Evolutionary conservation across 495 filamentous ascomycete genomes (phyloP).

Genomic region (Podospora fimiseda): DNA sequence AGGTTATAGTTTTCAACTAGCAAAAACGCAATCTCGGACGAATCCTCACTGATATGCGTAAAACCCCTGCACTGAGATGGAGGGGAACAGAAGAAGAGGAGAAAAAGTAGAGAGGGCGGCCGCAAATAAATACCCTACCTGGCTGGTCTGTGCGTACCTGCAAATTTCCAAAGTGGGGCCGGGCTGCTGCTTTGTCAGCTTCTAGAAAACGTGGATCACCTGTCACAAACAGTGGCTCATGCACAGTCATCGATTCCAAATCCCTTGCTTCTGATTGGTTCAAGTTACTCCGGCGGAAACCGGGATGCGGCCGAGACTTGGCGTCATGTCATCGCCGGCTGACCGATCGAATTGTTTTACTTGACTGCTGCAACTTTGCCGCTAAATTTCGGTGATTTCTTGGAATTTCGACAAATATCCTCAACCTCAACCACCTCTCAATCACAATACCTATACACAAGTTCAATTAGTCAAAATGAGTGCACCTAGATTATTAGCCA

Average conservation of each 20-base stretch:
- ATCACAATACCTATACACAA: neutral
- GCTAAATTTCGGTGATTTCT: conserved; percentile 1
- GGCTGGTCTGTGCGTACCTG: conserved; percentile 20
- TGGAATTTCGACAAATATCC: conserved; percentile 5
- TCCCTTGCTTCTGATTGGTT: conserved; percentile 33
- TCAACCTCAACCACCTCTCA: neutral
- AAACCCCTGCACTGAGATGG: conserved; percentile 41
- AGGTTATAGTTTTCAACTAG: conserved; percentile 54
- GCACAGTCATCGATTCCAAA: conserved; percentile 21
- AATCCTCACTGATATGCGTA: conserved; percentile 50
- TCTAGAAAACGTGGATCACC: neutral
- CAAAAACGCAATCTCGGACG: conserved; percentile 52
- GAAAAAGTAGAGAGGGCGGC: conserved; percentile 4
- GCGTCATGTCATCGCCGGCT: conserved; percentile 34
- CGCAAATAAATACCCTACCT: conserved; percentile 12
- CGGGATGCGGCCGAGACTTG: conserved; percentile 28
- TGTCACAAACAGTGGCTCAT: neutral
- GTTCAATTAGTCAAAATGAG: conserved; percentile 18
- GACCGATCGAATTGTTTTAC: conserved; percentile 9
- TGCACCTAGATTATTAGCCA: conserved; percentile 19
- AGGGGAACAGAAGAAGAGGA: conserved; percentile 18
- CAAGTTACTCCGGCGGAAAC: conserved; percentile 29
- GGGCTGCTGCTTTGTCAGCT: no score
- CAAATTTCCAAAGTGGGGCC: conserved; percentile 9
- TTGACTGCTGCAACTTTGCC: conserved; percentile 5